phyloP scores from a whole-genome alignment of 139 green algal genomes.

The Zygnema circumcarinatum region DNA sequence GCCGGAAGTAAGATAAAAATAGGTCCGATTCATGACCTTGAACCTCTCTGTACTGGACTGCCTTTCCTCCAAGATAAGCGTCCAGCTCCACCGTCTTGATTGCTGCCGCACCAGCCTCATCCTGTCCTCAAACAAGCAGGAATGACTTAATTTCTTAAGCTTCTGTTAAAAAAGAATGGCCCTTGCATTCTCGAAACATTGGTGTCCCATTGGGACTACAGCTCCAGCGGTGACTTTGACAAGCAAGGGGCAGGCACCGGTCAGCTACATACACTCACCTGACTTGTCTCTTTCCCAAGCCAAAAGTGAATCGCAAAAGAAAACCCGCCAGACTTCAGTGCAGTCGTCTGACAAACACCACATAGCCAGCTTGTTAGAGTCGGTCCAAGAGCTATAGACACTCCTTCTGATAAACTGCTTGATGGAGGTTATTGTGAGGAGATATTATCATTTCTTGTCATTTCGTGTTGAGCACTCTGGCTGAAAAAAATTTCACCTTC shows the following conservation, averaged over 20 bases:
- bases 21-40: constrained; percentile 60
- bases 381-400: background rate
- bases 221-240: background rate
- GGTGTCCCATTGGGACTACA: background rate
- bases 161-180: background rate
- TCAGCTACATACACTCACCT: constrained; percentile 47
- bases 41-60: constrained; percentile 48
- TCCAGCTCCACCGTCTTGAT: constrained; percentile 58
- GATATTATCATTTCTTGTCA: too few relatives aligned
- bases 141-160: background rate
- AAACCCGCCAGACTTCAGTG: constrained; percentile 27
- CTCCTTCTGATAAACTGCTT: too few relatives aligned
- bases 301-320: constrained; percentile 52
- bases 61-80: constrained; percentile 38
- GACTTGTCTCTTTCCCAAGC: constrained; percentile 47
- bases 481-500: constrained; percentile 49
- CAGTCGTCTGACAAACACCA: constrained; percentile 8
- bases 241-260: background rate
- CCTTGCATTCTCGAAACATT: background rate
- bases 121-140: constrained; percentile 28
- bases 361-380: background rate
- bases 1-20: constrained; percentile 57
- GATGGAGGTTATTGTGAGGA: too few relatives aligned
- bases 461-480: too few relatives aligned
- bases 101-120: constrained; percentile 41